These are phyloP conservation scores for Ascochyta rabiei DNA, from an alignment of 2,329 filamentous ascomycete genomes.

Conservation along the genomic window DNA sequence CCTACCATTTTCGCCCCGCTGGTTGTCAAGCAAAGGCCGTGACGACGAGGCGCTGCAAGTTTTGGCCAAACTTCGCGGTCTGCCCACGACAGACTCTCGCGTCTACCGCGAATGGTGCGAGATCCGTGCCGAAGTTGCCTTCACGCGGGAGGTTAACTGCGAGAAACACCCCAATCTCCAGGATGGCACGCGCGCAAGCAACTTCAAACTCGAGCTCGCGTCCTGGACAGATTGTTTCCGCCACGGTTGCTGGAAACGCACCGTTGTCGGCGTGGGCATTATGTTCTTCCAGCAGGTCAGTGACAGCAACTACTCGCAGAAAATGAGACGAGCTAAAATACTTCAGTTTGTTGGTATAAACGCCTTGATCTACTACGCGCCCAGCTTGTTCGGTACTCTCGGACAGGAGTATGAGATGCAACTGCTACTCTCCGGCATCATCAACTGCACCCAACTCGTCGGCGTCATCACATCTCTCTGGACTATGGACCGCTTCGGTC, in stretches of 20 bases:
- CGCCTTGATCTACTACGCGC: conserved; percentile 65
- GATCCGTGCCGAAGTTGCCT: conserved; percentile 60
- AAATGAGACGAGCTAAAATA: not conserved
- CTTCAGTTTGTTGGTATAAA: conserved; percentile 49
- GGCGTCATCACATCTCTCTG: conserved; percentile 51
- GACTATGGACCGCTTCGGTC: conserved; percentile 52
- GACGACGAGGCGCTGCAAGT: conserved; percentile 57
- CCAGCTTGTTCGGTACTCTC: conserved; percentile 64
- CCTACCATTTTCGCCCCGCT: conserved; percentile 63
- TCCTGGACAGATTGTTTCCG: conserved; percentile 58
- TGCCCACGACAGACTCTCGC: conserved; percentile 56
- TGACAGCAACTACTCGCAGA: not conserved
- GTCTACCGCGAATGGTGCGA: conserved; percentile 60
- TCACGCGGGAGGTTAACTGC: conserved; percentile 55
- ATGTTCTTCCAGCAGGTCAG: conserved; percentile 50
- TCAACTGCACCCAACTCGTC: conserved; percentile 56
- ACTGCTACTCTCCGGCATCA: conserved; percentile 70
- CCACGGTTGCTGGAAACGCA: conserved; percentile 53
- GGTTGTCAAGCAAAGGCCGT: conserved; percentile 53
- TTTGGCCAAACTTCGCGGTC: conserved; percentile 57
- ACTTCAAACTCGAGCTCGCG: conserved; percentile 53
- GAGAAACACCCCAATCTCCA: conserved; percentile 47
- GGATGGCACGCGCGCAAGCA: conserved; percentile 36
- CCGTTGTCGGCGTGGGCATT: conserved; percentile 48
- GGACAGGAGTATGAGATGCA: conserved; percentile 60